Conservation (phyloP, 2,329 filamentous ascomycete species). For the Xylaria sp. region DNA sequence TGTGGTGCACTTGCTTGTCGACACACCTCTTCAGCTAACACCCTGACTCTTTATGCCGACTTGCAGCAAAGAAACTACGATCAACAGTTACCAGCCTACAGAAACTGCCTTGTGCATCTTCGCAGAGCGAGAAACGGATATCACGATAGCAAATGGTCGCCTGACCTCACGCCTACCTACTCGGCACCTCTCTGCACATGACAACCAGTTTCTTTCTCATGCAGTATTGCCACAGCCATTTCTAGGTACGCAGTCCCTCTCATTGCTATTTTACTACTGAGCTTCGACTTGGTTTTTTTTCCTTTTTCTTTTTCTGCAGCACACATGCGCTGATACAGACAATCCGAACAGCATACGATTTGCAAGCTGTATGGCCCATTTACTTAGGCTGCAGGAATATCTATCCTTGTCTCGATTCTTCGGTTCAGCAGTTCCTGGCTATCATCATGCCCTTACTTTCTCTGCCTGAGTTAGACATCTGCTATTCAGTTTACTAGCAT, state of each 20-base stretch:
- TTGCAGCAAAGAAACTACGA: background rate
- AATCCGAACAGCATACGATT: background rate
- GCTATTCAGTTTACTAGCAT: background rate
- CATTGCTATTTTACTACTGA: background rate
- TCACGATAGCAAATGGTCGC: too few species aligned
- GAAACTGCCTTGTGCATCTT: background rate
- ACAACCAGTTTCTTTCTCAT: background rate
- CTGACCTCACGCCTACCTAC: too few species aligned
- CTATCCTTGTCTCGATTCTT: background rate
- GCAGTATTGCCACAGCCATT: background rate
- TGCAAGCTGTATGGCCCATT: background rate
- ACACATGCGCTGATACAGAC: too few species aligned
- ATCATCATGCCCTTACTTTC: background rate
- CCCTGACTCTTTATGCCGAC: background rate
- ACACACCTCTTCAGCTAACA: background rate
- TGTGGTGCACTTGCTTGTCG: constrained; percentile 3
- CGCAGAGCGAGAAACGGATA: too few species aligned
- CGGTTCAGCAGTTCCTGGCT: background rate
- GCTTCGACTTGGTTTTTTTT: too few species aligned
- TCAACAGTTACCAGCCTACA: background rate
- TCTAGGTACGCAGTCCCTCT: background rate
- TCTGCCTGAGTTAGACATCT: background rate
- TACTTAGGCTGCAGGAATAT: background rate
- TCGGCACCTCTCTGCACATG: too few species aligned
- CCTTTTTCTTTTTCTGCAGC: too few species aligned